Evolutionary conservation across 148 eudicot species (phyloP), one percentile per base, ranked within the genome.

Genomic region (Hydrangea macrophylla): DNA sequence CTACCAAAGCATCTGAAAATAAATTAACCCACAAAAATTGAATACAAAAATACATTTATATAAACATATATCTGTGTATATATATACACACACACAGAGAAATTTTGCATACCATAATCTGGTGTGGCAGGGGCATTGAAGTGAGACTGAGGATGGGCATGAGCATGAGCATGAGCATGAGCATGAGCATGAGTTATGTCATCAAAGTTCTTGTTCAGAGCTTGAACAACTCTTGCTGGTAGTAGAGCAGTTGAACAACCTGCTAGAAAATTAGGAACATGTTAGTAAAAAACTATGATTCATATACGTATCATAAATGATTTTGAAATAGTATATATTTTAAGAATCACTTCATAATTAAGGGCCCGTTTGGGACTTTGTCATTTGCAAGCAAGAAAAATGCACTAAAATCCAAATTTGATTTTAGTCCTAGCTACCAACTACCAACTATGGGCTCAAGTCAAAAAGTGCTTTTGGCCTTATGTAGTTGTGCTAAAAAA

Each of bases 171-270:
- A n/a, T n/a, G n/a, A n/a, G n/a, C n/a, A n/a, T 17, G 53, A 48
- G 64, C 57, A 8, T 69, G 81, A 5, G 53, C 1, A 33, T 48
- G 67, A 61, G 62, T 11, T 69, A 73, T 67, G 69, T 72, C 75
- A 0, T 72, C 80, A 0, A 78, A 48, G 73, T 79, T 71, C 58
- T 75, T 50, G 61, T 85, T 77, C 26, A 79, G 64, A 9, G 75
- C 72, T 22, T 77, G 87, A 55, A 63, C 76, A 24, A 71, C 82
- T 51, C 81, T 77, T 1, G 85, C 76, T 0, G 85, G 82, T 18
- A 70, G 61, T 0, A 72, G 22, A 33, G 81, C 85, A 71, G 86
- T 25, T 40, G 81, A 62, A 65, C 77, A 73, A 55, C 76, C 90
- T 73, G 55, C 35, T 17, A 5, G 37, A 25, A 36, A 20, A 23